Base-by-base conservation (phyloP, 1,284 basidiomycete species). In the Cutaneotrichosporon sp. region DNA sequence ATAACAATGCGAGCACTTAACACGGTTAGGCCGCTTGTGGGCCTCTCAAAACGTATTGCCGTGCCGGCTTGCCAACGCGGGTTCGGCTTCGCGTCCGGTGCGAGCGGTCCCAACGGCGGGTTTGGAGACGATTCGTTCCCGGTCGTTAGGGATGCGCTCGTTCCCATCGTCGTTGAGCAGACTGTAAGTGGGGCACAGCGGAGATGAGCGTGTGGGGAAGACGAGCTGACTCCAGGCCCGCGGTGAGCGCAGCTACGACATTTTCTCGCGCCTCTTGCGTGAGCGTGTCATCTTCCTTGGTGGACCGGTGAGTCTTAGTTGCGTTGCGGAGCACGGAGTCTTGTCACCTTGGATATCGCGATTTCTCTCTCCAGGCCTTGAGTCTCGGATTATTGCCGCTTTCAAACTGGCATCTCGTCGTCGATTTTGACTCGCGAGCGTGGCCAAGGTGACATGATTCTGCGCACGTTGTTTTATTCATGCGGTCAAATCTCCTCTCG, bases 251-350 rank as follows among this genome's bases (percentile, higher is more conserved):
- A 90, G 88, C 32, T 96, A 93, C 75, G 91, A 96, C 70, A 93
- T 96, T 49, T 96, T 90, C 75, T 94, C 91, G 26, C 82, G 91
- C 25, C 79, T 96, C 46, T 78, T 96, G 47, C 80, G 88, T 59
- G 91, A 96, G 69, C 82, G 92, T 46, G 90, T 96, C 32, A 87
- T 96, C 63, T 94, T 94, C 85, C 79, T 96, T 61, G 91, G 90
- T 24, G 57, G 57, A 6, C 57, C 57, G 24, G 57, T 59, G 53
- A 49, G 57, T 59, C 14, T 25, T 34, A 4, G 8, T 7, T n/a
- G 4, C 5, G 27, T 29, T 29, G 27, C 27, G 7, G 27, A 12
- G 27, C 27, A 12, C 27, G 27, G n/a, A n/a, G n/a, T n/a, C n/a
- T n/a, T n/a, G n/a, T n/a, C n/a, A n/a, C n/a, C n/a, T n/a, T n/a